Conservation (phyloP, 305 asterid genomes). For the Stenogyne calaminthoides region DNA sequence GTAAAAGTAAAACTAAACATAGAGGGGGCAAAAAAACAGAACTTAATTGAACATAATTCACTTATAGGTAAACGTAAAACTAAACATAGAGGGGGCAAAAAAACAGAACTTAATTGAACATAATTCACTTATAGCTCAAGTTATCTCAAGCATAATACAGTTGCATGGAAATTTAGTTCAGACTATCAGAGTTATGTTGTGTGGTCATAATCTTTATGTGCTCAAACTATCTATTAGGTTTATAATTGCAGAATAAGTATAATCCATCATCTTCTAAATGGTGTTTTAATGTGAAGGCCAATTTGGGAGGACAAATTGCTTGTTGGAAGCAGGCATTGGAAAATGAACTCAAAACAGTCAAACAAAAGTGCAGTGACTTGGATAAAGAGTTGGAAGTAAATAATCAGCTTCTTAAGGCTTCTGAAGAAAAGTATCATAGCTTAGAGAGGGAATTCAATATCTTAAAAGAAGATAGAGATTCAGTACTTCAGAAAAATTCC, state of each 20-base stretch:
- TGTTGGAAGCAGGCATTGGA: constrained; percentile 77
- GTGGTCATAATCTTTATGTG: too few relatives aligned
- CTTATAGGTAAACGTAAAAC: too few relatives aligned
- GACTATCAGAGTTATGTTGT: too few relatives aligned
- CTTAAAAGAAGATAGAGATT: constrained; percentile 67
- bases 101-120: too few relatives aligned
- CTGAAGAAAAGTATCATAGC: constrained; percentile 60
- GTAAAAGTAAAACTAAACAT: not conserved
- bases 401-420: constrained; percentile 52
- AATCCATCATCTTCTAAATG: constrained; percentile 23
- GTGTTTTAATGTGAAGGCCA: constrained; percentile 68
- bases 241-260: constrained; percentile 15
- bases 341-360: constrained; percentile 48
- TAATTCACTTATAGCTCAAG: not conserved
- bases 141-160: not conserved
- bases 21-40: not conserved
- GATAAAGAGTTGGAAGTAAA: constrained; percentile 52
- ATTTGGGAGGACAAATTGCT: constrained; percentile 74
- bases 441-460: constrained; percentile 64
- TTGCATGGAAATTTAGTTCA: not conserved
- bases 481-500: constrained; percentile 37
- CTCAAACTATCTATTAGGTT: not conserved
- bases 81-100: too few relatives aligned
- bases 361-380: constrained; percentile 56
- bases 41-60: not conserved